A percentile compares a stretch with the other conserved stretches of the same genome.
Evolutionary conservation across 306 rosid species (phyloP).

Genomic region (Prunus persica): Prunus_persica_NCBIv2 NC_034016.1:2959001-2959500

Average conservation of each 20-base stretch:
- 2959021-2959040: background rate
- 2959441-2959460: background rate
- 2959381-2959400: background rate
- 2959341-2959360: background rate
- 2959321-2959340: constrained; percentile 14
- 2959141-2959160: constrained; percentile 11
- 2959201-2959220: background rate
- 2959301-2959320: constrained; percentile 40
- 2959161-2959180: background rate
- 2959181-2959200: background rate
- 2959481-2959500: background rate
- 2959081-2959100: background rate
- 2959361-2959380: constrained; percentile 11
- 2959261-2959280: constrained; percentile 12
- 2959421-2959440: background rate
- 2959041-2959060: background rate
- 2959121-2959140: background rate
- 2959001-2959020: background rate
- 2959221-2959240: background rate
- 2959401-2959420: background rate
- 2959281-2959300: constrained; percentile 25
- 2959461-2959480: constrained; percentile 14
- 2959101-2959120: background rate
- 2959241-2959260: constrained; percentile 32
- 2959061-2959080: background rate